These are phyloP conservation scores for Monosporozyma yasuniensis DNA, from an alignment of 805 yeast genomes.

Conservation along the genomic window DNA sequence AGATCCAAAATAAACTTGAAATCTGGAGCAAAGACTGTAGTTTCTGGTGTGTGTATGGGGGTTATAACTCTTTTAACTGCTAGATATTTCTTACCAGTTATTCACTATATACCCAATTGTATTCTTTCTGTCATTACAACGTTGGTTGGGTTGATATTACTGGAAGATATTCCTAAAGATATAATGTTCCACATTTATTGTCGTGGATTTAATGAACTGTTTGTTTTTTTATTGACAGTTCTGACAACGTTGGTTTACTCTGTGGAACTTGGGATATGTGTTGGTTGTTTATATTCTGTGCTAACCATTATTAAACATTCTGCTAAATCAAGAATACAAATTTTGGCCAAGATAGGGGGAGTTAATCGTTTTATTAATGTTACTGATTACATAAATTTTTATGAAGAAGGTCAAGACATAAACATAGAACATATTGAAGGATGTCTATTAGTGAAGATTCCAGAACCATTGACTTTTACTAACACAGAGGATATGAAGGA, in stretches of 20 bases:
- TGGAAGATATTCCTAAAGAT: constrained; percentile 82
- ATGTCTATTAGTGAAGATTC: constrained; percentile 67
- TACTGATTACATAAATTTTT: constrained; percentile 44
- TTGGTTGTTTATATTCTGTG: constrained; percentile 78
- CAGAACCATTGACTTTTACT: constrained; percentile 85
- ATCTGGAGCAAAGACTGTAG: constrained; percentile 79
- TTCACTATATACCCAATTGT: constrained; percentile 71
- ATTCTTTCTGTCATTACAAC: constrained; percentile 73
- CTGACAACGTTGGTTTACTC: constrained; percentile 60
- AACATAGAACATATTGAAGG: constrained; percentile 49
- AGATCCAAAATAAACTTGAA: constrained; percentile 81
- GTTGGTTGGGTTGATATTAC: constrained; percentile 61
- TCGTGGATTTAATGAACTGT: constrained; percentile 67
- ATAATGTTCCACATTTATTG: constrained; percentile 62
- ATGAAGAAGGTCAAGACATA: constrained; percentile 3
- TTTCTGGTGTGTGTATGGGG: constrained; percentile 80
- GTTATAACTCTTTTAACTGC: constrained; percentile 60
- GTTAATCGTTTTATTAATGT: constrained; percentile 61
- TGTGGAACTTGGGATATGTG: constrained; percentile 79
- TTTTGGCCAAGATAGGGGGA: constrained; percentile 59
- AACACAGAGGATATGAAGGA: constrained; percentile 69
- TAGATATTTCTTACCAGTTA: constrained; percentile 46
- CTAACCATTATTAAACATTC: constrained; percentile 74
- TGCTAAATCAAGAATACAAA: constrained; percentile 75
- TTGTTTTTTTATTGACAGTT: constrained; percentile 58